phyloP scores from a whole-genome alignment of 352 stramenopile species.

The Globisporangium irregulare region DNA sequence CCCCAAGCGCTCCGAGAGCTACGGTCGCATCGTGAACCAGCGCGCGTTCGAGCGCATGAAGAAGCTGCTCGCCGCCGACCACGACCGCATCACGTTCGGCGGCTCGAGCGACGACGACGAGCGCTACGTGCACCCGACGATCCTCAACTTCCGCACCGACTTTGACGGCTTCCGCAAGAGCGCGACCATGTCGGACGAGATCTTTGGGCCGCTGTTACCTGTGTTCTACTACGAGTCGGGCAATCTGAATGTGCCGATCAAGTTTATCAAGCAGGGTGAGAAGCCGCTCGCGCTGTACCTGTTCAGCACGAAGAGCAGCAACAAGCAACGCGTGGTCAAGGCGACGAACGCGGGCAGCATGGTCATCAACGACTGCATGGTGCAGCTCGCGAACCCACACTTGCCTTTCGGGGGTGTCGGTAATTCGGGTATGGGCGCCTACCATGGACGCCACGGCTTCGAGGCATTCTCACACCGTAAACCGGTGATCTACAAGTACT shows the following conservation, averaged over 20 bases:
- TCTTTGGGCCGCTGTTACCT: conserved; percentile 95
- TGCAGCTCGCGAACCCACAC: conserved; percentile 61
- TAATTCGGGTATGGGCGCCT: conserved; percentile 72
- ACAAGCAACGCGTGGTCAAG: conserved; percentile 35
- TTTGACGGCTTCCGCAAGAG: conserved; percentile 43
- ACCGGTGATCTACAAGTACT: conserved; percentile 65
- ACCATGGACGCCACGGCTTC: conserved; percentile 83
- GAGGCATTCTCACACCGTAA: conserved; percentile 73
- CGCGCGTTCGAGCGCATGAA: conserved; percentile 13
- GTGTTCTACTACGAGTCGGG: conserved; percentile 79
- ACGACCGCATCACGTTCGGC: conserved; percentile 52
- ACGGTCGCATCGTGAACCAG: conserved; percentile 36
- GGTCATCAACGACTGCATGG: conserved; percentile 78
- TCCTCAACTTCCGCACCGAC: conserved; percentile 85
- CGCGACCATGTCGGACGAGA: conserved; percentile 89
- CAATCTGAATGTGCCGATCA: conserved; percentile 31
- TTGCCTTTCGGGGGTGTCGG: conserved; percentile 86
- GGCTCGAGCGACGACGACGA: conserved; percentile 61
- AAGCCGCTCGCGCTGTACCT: conserved; percentile 89
- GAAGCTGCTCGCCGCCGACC: conserved; percentile 56
- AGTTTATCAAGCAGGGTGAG: conserved; percentile 34
- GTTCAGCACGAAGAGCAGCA: conserved; percentile 50
- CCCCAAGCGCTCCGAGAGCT: conserved; percentile 37
- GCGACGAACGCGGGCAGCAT: conserved; percentile 61
- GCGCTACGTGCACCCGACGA: conserved; percentile 82